Evolutionary conservation across 257 asterid species (phyloP), one percentile per base, ranked within the genome.

Genomic region (Apocynum venetum): DNA sequence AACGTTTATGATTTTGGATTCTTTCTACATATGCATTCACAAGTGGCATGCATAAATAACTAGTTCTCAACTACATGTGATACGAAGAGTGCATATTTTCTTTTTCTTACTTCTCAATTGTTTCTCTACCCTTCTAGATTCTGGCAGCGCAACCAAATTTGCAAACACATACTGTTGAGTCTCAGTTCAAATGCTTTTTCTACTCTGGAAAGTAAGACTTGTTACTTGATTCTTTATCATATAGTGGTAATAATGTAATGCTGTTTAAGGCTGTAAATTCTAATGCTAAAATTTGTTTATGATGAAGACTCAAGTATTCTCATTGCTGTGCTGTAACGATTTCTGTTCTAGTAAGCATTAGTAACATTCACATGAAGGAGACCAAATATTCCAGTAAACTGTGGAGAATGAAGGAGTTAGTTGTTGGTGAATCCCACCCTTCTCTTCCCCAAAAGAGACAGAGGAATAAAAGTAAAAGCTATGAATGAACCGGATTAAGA

Each of bases 151-250:
- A 91, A 74, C 86, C 96, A 72, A 87, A 83, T 84, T 69, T 91
- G 85, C 81, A 82, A 70, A 87, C 81, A 59, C 97, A 88, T 83
- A 61, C 68, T 59, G 96, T 92, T 36, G 94, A 95, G 78, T 71
- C 75, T 71, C 86, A 85, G 84, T 95, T 95, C 89, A 84, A 43
- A 82, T 95, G 99, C 82, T 81, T 95, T 76, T 82, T 74, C 87
- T 91, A 81, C 84, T 71, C 56, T 51, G 90, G 83, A 77, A 89
- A 88, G 99, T 95, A 89, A 89, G 97, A 77, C 73, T 76, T 71
- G 12, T 68, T 61, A 76, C 68, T 36, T 60, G 19, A 51, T 20
- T 68, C 43, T 69, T 76, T 12, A 36, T 56, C 46, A 8, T 70
- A 20, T 36, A 36, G 12, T 64, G 38, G 25, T 71, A 47, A 1